These are phyloP conservation scores for Clohesyomyces aquaticus DNA, from an alignment of 495 filamentous ascomycete genomes.

Conservation along the genomic window DNA sequence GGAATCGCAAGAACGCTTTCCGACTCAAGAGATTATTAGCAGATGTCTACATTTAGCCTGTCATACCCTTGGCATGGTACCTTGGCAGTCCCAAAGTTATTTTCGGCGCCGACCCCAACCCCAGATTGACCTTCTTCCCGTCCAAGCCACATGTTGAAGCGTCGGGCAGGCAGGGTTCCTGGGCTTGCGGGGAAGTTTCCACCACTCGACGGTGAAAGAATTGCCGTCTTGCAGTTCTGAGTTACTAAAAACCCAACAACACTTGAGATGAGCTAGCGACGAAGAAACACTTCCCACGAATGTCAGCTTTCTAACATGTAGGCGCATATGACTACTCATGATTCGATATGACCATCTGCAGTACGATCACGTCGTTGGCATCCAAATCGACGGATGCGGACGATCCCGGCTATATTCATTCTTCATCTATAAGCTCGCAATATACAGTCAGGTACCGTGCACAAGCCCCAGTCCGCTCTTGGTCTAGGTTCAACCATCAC, in stretches of 20 bases:
- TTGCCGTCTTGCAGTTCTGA: too few relatives aligned
- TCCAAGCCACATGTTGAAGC: slow-evolving; percentile 8
- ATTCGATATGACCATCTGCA: background rate
- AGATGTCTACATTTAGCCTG: background rate
- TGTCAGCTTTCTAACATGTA: too few relatives aligned
- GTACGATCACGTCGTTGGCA: background rate
- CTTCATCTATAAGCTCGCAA: background rate
- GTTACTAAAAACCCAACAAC: too few relatives aligned
- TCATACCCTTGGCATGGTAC: background rate
- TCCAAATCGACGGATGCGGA: background rate
- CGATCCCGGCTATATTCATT: background rate
- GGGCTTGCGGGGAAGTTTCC: background rate
- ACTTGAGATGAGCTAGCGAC: too few relatives aligned
- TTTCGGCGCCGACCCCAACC: too few relatives aligned
- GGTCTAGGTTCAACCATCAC: too few relatives aligned
- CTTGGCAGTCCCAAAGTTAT: too few relatives aligned
- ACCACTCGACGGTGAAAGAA: too few relatives aligned
- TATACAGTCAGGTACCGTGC: background rate
- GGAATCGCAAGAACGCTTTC: background rate
- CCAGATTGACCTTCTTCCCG: slow-evolving; percentile 8
- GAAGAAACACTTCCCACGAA: too few relatives aligned
- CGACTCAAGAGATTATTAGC: background rate
- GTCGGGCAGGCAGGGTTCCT: slow-evolving; percentile 1
- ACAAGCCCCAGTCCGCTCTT: too few relatives aligned
- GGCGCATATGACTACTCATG: background rate